Conservation (phyloP, 345 rosid species). For the Euphorbia pulcherrima region DNA sequence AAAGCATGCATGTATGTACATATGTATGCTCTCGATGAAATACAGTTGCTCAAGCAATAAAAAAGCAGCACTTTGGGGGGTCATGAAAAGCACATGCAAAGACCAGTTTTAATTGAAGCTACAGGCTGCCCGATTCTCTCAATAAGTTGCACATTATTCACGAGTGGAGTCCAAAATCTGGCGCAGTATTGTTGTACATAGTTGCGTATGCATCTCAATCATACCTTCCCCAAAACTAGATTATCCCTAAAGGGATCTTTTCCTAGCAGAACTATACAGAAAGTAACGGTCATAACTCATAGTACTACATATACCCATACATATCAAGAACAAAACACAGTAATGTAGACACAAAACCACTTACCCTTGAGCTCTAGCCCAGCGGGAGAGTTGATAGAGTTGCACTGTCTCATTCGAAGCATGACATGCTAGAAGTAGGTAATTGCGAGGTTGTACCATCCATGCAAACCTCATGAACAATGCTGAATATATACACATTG, state of each 20-base stretch:
- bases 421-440: slow-evolving; percentile 82
- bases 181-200: no score
- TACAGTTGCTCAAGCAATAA: neutral
- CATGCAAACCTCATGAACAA: slow-evolving; percentile 88
- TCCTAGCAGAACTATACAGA: neutral
- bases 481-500: slow-evolving; percentile 74
- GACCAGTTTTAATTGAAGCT: no score
- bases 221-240: neutral
- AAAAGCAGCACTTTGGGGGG: neutral
- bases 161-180: no score
- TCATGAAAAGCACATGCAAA: no score
- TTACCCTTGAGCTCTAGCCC: slow-evolving; percentile 50
- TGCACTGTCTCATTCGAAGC: slow-evolving; percentile 95
- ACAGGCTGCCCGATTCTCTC: no score
- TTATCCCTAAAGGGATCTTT: neutral
- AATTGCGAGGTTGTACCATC: slow-evolving; percentile 89
- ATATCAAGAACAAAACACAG: neutral
- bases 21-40: no score
- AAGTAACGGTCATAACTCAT: neutral
- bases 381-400: slow-evolving; percentile 84
- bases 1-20: no score
- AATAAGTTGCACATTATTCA: no score
- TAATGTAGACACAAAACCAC: slow-evolving; percentile 6
- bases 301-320: neutral
- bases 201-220: no score